Conservation (phyloP, 1,284 basidiomycete species). For the Trametes pubescens region DNA sequence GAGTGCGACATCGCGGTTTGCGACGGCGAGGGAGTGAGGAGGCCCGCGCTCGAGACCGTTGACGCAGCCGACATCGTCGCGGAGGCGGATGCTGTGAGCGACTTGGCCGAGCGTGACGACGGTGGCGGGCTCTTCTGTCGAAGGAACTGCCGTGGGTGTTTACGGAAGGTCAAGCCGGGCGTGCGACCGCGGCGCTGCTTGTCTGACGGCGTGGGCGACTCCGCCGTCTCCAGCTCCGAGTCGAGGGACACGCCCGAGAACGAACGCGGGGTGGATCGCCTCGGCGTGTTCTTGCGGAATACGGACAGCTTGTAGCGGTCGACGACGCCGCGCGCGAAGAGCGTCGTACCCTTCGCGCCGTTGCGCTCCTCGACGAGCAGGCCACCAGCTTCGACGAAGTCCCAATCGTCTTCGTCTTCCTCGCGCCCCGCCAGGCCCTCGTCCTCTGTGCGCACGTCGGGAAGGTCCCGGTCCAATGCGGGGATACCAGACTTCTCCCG, state of each 20-base stretch:
- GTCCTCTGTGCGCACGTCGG: constrained; percentile 65
- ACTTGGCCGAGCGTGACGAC: constrained; percentile 60
- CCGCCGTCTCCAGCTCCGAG: constrained; percentile 51
- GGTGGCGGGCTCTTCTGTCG: constrained; percentile 74
- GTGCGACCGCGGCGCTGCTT: constrained; percentile 72
- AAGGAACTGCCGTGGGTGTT: constrained; percentile 73
- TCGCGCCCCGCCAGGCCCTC: constrained; percentile 61
- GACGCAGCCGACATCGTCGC: constrained; percentile 56
- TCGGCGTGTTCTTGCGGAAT: constrained; percentile 81
- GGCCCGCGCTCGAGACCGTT: constrained; percentile 53
- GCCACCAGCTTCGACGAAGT: constrained; percentile 76
- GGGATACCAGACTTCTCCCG: constrained; percentile 82
- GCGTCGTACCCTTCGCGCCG: constrained; percentile 74
- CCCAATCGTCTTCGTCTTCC: constrained; percentile 85
- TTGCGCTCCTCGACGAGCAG: constrained; percentile 79
- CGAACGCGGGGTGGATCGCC: constrained; percentile 50
- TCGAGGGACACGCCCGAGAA: constrained; percentile 66
- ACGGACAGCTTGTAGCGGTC: constrained; percentile 82
- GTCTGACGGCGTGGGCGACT: constrained; percentile 59
- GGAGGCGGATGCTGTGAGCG: constrained; percentile 53
- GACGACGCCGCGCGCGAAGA: constrained; percentile 86
- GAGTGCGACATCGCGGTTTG: constrained; percentile 62
- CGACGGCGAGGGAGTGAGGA: constrained; percentile 68
- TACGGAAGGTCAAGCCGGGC: constrained; percentile 73
- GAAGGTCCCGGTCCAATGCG: constrained; percentile 74